phyloP scores from a whole-genome alignment of 163 green algal species.

The Scenedesmus sp. region DNA sequence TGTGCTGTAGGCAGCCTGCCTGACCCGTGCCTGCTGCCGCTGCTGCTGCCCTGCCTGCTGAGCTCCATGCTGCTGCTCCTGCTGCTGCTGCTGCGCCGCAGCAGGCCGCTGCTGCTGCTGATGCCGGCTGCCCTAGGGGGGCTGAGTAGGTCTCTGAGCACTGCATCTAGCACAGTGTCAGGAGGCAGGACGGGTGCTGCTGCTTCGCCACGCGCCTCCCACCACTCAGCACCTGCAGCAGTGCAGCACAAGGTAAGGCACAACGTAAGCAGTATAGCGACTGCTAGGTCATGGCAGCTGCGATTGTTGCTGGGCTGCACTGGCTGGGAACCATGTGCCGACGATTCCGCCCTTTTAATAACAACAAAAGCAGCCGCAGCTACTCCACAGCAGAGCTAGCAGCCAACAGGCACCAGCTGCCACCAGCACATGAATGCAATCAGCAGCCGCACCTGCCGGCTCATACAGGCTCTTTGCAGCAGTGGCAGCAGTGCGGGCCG shows the following conservation, averaged over 20 bases:
- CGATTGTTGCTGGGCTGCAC: background rate
- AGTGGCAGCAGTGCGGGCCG: constrained; percentile 39
- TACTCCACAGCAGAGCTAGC: background rate
- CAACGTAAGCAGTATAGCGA: background rate
- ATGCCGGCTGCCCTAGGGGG: background rate
- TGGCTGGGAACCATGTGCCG: too few species aligned
- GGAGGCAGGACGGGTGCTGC: constrained; percentile 60
- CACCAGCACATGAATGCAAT: background rate
- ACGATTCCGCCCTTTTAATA: background rate
- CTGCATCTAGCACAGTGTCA: constrained; percentile 61
- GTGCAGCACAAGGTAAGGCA: background rate
- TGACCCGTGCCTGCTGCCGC: background rate
- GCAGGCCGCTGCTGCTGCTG: constrained; percentile 16
- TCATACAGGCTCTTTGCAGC: background rate
- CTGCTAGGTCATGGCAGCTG: background rate
- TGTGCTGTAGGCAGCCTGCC: background rate
- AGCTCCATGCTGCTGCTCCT: constrained; percentile 31
- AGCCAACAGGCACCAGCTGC: background rate
- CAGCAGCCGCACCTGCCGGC: background rate
- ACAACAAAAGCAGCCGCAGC: background rate
- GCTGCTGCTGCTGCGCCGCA: background rate
- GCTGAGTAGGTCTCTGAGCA: constrained; percentile 67
- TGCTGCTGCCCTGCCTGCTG: constrained; percentile 2
- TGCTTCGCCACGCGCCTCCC: constrained; percentile 58
- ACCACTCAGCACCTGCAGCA: constrained; percentile 67